These are phyloP conservation scores for Paramarasmius palmivorus DNA, from an alignment of 1,284 basidiomycete species.

Conservation along the genomic window DNA sequence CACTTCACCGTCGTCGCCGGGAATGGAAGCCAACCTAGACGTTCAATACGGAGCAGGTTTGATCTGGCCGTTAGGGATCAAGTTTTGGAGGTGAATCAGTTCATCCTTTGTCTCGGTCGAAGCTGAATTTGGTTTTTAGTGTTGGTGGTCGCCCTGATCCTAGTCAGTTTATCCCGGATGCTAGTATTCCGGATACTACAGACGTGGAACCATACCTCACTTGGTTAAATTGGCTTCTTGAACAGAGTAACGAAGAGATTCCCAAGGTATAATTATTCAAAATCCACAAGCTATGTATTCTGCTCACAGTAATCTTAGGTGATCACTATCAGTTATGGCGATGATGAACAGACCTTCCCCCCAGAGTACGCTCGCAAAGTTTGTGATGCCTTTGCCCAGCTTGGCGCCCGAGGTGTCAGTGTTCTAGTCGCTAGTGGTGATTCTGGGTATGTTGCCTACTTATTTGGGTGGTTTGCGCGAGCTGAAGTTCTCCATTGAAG, in stretches of 20 bases:
- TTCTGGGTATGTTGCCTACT: too few relatives aligned
- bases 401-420: constrained; percentile 10
- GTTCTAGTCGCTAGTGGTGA: constrained; percentile 7
- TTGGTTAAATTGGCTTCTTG: constrained; percentile 5
- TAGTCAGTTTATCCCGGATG: constrained; percentile 62
- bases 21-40: constrained; percentile 66
- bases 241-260: too few relatives aligned
- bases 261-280: too few relatives aligned
- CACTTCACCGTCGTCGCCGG: constrained; percentile 56
- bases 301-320: constrained; percentile 7
- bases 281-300: too few relatives aligned
- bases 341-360: constrained; percentile 5
- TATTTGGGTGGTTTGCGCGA: too few relatives aligned
- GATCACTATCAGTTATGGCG: constrained; percentile 12
- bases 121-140: constrained; percentile 31
- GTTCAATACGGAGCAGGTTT: constrained; percentile 66
- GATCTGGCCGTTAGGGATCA: constrained; percentile 61
- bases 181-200: constrained; percentile 55
- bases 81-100: constrained; percentile 50
- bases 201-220: constrained; percentile 40
- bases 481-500: too few relatives aligned
- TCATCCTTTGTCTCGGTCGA: constrained; percentile 15
- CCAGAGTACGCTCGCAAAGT: neutral
- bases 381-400: constrained; percentile 8
- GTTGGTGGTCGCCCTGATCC: constrained; percentile 65